Evolutionary conservation across 495 filamentous ascomycete species (phyloP).

Genomic region (Lophiostoma macrostomum): DNA sequence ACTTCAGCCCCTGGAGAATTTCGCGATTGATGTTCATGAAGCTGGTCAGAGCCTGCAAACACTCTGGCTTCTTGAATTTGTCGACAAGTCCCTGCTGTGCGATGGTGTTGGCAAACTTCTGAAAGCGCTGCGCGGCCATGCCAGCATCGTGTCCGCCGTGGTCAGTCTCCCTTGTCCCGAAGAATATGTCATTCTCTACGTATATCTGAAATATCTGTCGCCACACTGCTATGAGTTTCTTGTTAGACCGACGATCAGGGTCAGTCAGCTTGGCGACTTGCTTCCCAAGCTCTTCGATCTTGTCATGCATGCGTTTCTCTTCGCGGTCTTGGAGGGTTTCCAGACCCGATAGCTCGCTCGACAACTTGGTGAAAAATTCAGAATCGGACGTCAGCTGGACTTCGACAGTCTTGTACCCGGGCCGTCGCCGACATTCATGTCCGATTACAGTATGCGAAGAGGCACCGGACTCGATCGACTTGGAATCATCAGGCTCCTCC

Average conservation of each 20-base stretch:
- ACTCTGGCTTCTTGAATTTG: constrained; percentile 58
- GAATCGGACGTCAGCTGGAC: constrained; percentile 64
- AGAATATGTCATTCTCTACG: constrained; percentile 67
- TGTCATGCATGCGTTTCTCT: constrained; percentile 50
- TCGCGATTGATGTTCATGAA: constrained; percentile 65
- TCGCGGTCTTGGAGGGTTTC: constrained; percentile 59
- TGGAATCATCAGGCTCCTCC: constrained; percentile 23
- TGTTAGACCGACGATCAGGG: constrained; percentile 52
- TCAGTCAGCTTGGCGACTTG: constrained; percentile 56
- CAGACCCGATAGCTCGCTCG: constrained; percentile 58
- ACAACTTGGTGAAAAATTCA: constrained; percentile 66
- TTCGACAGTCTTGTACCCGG: constrained; percentile 48
- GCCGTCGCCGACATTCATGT: not conserved
- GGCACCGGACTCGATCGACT: not conserved
- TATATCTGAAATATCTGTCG: constrained; percentile 71
- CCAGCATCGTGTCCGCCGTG: constrained; percentile 55
- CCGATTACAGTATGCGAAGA: not conserved
- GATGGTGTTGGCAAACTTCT: constrained; percentile 34
- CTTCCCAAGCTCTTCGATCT: constrained; percentile 55
- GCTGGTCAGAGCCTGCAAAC: constrained; percentile 52
- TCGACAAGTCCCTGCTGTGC: constrained; percentile 48
- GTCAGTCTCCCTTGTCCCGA: constrained; percentile 61
- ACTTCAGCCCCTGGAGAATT: constrained; percentile 63
- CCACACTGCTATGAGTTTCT: constrained; percentile 68
- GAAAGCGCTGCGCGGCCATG: constrained; percentile 46